Conservation (phyloP, 2,329 filamentous ascomycete genomes). For the Hansfordia pulvinata region DNA sequence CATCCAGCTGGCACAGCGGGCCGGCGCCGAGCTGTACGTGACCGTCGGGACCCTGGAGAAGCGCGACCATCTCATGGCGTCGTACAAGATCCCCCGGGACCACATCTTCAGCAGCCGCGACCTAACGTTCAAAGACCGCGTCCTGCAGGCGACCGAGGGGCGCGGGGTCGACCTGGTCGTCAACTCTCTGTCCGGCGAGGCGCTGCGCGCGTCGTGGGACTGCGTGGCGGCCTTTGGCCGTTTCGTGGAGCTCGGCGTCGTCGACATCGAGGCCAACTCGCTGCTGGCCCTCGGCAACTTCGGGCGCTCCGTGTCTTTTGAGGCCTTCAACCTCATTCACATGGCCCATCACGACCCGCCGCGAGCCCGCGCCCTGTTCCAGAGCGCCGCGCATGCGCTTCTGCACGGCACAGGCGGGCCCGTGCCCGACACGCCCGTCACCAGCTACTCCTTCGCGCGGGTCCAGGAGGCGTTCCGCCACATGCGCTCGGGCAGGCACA, state of each 20-base stretch:
- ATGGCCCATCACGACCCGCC: conserved; percentile 5
- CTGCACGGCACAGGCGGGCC: neutral
- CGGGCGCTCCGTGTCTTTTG: conserved; percentile 12
- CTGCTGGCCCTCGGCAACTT: conserved; percentile 24
- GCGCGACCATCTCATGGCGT: conserved; percentile 14
- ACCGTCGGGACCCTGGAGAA: conserved; percentile 20
- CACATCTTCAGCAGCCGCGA: conserved; percentile 20
- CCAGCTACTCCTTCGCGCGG: neutral
- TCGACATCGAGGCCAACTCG: conserved; percentile 19
- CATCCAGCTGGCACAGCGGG: conserved; percentile 6
- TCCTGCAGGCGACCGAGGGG: conserved; percentile 14
- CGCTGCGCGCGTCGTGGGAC: conserved; percentile 17
- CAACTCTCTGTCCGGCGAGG: conserved; percentile 17
- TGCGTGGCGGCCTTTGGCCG: conserved; percentile 20
- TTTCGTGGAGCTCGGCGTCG: conserved; percentile 22
- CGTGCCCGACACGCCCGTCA: conserved; percentile 10
- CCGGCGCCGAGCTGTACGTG: conserved; percentile 14
- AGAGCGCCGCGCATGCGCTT: too few species aligned
- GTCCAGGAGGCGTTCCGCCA: conserved; percentile 19
- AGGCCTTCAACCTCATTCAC: conserved; percentile 9
- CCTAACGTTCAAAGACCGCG: conserved; percentile 14
- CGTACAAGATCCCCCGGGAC: conserved; percentile 14
- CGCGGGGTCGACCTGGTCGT: conserved; percentile 20
- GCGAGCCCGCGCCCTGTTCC: conserved; percentile 4
- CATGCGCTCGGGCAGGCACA: conserved; percentile 24